Evolutionary conservation across 805 yeast species (phyloP), one percentile per base, ranked within the genome.

Genomic region (Kockiozyma suomiensis): DNA sequence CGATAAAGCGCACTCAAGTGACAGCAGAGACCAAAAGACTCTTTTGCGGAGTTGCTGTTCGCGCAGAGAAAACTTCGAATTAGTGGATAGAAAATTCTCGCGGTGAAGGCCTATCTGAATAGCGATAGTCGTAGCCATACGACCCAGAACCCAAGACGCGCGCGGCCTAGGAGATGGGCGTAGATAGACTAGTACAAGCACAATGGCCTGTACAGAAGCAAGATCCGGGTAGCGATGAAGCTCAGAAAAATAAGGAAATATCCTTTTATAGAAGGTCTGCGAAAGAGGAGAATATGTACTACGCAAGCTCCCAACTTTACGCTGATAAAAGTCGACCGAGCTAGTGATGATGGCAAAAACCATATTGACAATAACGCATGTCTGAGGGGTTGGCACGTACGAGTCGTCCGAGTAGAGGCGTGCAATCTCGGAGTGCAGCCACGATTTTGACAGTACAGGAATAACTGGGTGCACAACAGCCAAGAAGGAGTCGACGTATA

Each of bases 91-190:
- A 13, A 41, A 8, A 25, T 55, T 53, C 5, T 54, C 52, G 21
- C 66, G 56, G 28, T 62, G 62, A 45, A 62, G 47, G 37, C 64
- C 64, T 13, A 62, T 54, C 30, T 58, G 62, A 21, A 62, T 41
- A 12, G 64, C 63, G n/a, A 59, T 12, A n/a, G 66, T 35, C 55
- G 52, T 59, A 17, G 61, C 61, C 30, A 59, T 5, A 6, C 64
- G 30, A 5, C 58, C 60, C 13, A 62, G 43, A 4, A 54, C 55
- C 66, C 66, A 62, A 12, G 58, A 45, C 10, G 57, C 30, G 15
- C 51, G 58, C 17, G 66, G 63, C 4, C 59, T 50, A n/a, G 66
- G 64, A 1, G 61, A 54, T 8, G 60, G 63, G 3, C 66, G 50
- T 23, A 62, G 49, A 26, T 46, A 62, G 5, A 54, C 42, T 3